Evolutionary conservation across 805 yeast species (phyloP), one percentile per base, ranked within the genome.

Genomic region (Candida easanensis): DNA sequence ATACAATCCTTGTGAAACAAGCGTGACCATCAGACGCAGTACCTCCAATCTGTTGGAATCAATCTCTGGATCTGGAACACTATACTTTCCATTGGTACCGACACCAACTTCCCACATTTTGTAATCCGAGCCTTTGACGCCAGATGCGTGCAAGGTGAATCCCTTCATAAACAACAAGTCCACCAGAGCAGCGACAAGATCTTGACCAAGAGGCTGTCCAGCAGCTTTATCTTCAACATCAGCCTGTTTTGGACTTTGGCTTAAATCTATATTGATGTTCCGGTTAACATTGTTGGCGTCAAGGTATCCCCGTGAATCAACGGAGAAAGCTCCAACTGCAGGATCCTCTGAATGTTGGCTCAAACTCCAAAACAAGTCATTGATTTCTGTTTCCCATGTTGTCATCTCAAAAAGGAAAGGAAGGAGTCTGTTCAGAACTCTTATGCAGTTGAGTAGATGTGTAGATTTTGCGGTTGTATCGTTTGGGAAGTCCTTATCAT

Each of bases 31-130:
- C 7, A 88, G 65, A 37, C 83, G 68, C 30, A 91, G 52, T 2
- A 86, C 65, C 55, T 86, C 95, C 5, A 81, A 64, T 53, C 95
- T 74, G 57, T 85, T 80, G 20, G 79, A 59, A 51, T 85, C 90
- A 32, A 78, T 56, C 18, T 67, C 64, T 1, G 74, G 64, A 15
- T 57, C 64, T 35, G 68, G 77, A 27, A 41, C 54, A 28, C 52
- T 47, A 51, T 53, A 66, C 41, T 44, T 37, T 42, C 63, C 66
- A 43, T 48, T 53, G 13, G 50, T 39, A 2, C 88, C 90, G 25
- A 89, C 72, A 5, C 96, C 97, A 4, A 84, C 79, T 53, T 86
- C 95, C 96, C 97, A 89, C 1, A 84, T 68, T 7, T 67, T 49
- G 39, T 63, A 64, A 19, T 72, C 72, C 4, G 60, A 50, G 6